Evolutionary conservation across 495 filamentous ascomycete genomes (phyloP).

Genomic region (Penicillium macrosclerotiorum): DNA sequence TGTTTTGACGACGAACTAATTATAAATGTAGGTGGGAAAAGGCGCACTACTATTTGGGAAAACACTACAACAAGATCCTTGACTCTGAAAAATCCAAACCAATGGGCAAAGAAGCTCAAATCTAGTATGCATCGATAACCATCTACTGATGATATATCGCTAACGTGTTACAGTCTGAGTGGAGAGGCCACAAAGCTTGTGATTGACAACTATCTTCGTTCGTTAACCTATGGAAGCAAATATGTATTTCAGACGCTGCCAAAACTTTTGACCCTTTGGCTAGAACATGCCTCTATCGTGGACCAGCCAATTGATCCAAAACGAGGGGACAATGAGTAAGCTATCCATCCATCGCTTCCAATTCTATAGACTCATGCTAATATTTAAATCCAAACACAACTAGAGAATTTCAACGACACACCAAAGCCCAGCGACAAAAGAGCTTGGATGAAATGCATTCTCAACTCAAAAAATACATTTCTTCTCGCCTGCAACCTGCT

Average conservation of each 20-base stretch:
- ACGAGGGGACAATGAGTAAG: conserved; percentile 57
- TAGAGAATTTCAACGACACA: conserved; percentile 56
- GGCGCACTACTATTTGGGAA: conserved; percentile 93
- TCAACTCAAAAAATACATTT: conserved; percentile 69
- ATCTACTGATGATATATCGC: background rate
- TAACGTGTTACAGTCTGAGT: conserved; percentile 39
- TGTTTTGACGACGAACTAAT: conserved; percentile 5
- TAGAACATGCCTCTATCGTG: conserved; percentile 79
- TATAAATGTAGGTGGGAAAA: conserved; percentile 74
- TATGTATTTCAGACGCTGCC: conserved; percentile 94
- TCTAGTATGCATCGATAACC: conserved; percentile 38
- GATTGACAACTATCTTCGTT: conserved; percentile 88
- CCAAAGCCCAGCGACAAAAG: conserved; percentile 55
- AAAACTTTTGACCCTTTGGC: conserved; percentile 86
- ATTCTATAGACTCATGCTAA: conserved; percentile 2
- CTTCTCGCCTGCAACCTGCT: conserved; percentile 71
- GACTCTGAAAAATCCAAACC: conserved; percentile 82
- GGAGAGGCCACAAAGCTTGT: conserved; percentile 87
- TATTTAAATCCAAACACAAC: background rate
- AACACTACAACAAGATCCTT: conserved; percentile 94
- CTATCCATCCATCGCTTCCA: background rate
- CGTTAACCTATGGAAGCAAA: conserved; percentile 83
- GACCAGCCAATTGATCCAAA: conserved; percentile 65
- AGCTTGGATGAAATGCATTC: conserved; percentile 69
- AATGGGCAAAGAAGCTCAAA: conserved; percentile 57